A percentile compares a stretch with the other conserved stretches of the same genome.
Conservation (phyloP, 2,329 filamentous ascomycete genomes). For the Ophiosphaerella narmari region DNA sequence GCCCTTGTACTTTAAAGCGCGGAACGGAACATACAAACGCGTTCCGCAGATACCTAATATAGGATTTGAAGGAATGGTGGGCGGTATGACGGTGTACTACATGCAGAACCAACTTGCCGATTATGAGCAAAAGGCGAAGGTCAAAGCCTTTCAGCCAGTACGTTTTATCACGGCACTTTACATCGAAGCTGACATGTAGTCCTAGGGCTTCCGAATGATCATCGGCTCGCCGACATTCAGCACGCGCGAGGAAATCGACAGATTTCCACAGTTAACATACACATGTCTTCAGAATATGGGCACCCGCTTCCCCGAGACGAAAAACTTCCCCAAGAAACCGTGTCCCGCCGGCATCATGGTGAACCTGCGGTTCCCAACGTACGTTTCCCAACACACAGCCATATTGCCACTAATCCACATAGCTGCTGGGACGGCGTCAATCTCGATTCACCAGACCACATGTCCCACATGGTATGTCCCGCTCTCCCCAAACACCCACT, state of each 20-base stretch:
- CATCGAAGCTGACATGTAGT: not conserved
- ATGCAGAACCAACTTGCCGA: conserved; percentile 35
- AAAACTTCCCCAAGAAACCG: conserved; percentile 46
- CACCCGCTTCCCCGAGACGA: conserved; percentile 48
- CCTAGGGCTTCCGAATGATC: conserved; percentile 33
- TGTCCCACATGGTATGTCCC: conserved; percentile 24
- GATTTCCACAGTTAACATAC: conserved; percentile 52
- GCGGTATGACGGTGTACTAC: conserved; percentile 38
- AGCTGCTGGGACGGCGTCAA: conserved; percentile 49
- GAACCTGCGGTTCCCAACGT: conserved; percentile 47
- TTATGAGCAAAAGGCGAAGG: conserved; percentile 39
- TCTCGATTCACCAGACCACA: conserved; percentile 31
- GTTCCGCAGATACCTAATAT: conserved; percentile 29
- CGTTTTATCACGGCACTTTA: not conserved
- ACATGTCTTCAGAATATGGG: conserved; percentile 50
- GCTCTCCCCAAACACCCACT: not conserved
- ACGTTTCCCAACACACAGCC: not conserved
- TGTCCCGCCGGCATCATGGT: conserved; percentile 52
- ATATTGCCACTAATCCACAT: conserved; percentile 26
- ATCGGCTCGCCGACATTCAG: conserved; percentile 28
- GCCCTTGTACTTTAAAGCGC: conserved; percentile 26
- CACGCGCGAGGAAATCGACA: conserved; percentile 40
- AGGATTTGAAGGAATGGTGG: conserved; percentile 32
- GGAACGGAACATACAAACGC: conserved; percentile 32
- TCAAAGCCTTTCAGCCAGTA: conserved; percentile 49